These are phyloP conservation scores for Ophiostoma novo-ulmi DNA, from an alignment of 2,329 filamentous ascomycete genomes.

Conservation along the genomic window DNA sequence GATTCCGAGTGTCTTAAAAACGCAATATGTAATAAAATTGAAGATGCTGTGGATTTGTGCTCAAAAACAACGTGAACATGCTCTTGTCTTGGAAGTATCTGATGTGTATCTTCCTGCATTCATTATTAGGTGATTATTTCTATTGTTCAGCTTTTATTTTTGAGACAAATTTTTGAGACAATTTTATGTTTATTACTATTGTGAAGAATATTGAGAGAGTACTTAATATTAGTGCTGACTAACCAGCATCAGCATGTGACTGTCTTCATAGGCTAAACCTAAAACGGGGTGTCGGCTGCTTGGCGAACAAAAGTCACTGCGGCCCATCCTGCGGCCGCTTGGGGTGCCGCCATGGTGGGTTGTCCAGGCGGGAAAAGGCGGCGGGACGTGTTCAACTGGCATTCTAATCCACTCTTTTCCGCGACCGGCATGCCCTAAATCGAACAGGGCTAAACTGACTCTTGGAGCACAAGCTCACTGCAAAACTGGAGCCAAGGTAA, in stretches of 20 bases:
- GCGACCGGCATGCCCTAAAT: slow-evolving; percentile 21
- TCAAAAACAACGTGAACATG: slow-evolving; percentile 4
- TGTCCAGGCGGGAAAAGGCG: slow-evolving; percentile 21
- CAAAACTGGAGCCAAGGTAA: not conserved
- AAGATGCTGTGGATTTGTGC: not conserved
- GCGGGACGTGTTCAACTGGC: slow-evolving; percentile 19
- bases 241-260: not conserved
- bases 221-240: not conserved
- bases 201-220: too few species aligned
- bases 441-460: slow-evolving; percentile 16
- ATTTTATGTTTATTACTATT: too few species aligned
- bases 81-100: not conserved
- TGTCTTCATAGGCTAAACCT: not conserved
- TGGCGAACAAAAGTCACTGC: slow-evolving; percentile 23
- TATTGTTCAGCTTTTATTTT: too few species aligned
- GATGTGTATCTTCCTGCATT: not conserved
- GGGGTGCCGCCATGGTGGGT: slow-evolving; percentile 18
- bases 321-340: slow-evolving; percentile 25
- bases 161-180: too few species aligned
- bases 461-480: not conserved
- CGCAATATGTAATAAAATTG: not conserved
- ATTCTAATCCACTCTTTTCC: slow-evolving; percentile 20
- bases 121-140: too few species aligned
- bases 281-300: not conserved
- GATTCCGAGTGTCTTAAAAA: not conserved